These are phyloP conservation scores for Colletotrichum tanaceti DNA, from an alignment of 2,329 filamentous ascomycete genomes.

Conservation along the genomic window DNA sequence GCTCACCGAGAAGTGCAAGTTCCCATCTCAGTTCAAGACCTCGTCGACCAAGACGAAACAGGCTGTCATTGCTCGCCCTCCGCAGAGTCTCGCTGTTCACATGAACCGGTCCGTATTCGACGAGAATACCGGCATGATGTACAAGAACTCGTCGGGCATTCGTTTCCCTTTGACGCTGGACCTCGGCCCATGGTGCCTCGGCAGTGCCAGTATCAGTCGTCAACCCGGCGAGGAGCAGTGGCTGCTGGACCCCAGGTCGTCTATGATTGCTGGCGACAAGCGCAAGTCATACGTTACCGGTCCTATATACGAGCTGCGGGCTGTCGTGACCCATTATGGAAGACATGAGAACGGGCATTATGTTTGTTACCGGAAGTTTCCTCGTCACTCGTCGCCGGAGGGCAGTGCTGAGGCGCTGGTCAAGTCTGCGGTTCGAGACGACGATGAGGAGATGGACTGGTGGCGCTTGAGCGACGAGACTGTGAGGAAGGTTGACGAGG, in stretches of 20 bases:
- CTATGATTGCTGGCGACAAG: slow-evolving; percentile 75
- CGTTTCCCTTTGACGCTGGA: slow-evolving; percentile 80
- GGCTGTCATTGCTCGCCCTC: slow-evolving; percentile 84
- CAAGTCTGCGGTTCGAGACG: slow-evolving; percentile 9
- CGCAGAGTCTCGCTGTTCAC: slow-evolving; percentile 84
- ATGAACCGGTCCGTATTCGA: slow-evolving; percentile 94
- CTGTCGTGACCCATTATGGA: slow-evolving; percentile 89
- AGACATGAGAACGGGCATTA: slow-evolving; percentile 97
- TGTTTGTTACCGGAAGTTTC: slow-evolving; percentile 85
- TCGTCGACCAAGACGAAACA: slow-evolving; percentile 90
- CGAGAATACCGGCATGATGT: slow-evolving; percentile 80
- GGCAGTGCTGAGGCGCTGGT: slow-evolving; percentile 40
- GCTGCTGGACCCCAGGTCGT: slow-evolving; percentile 74
- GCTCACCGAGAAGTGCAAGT: slow-evolving; percentile 72
- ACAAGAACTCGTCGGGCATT: slow-evolving; percentile 86
- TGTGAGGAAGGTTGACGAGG: slow-evolving; percentile 79
- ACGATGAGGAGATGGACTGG: slow-evolving; percentile 69
- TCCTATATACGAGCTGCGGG: slow-evolving; percentile 79
- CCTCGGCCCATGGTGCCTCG: slow-evolving; percentile 86
- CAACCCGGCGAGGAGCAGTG: slow-evolving; percentile 69
- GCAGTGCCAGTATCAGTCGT: slow-evolving; percentile 59
- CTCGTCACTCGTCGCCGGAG: slow-evolving; percentile 46
- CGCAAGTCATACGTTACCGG: slow-evolving; percentile 64
- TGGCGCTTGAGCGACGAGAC: slow-evolving; percentile 93
- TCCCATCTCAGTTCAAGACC: slow-evolving; percentile 74